Conservation (phyloP, 768 basidiomycete genomes). For the Guyanaporus albipodus region DNA sequence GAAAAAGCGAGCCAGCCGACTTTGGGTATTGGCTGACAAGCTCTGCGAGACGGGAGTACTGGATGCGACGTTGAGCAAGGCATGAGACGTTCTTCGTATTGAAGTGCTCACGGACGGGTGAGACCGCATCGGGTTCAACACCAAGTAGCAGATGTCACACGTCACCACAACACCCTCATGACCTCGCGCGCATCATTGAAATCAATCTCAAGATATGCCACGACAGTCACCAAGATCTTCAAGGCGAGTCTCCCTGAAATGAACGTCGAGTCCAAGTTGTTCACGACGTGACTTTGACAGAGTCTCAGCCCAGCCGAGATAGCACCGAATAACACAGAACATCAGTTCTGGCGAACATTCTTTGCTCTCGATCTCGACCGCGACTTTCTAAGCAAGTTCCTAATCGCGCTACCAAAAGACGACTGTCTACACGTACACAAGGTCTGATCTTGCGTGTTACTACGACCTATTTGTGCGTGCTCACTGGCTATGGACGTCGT, state of each 20-base stretch:
- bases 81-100: neutral
- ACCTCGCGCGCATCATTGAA: slow-evolving; percentile 12
- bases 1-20: slow-evolving; percentile 59
- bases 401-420: slow-evolving; percentile 44
- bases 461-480: slow-evolving; percentile 1
- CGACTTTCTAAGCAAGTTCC: slow-evolving; percentile 38
- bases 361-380: slow-evolving; percentile 51
- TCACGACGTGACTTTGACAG: slow-evolving; percentile 23
- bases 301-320: slow-evolving; percentile 44
- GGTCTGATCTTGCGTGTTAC: slow-evolving; percentile 32
- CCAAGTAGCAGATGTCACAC: no score
- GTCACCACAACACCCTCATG: slow-evolving; percentile 12
- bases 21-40: slow-evolving; percentile 59
- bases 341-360: slow-evolving; percentile 51
- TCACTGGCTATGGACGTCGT: slow-evolving; percentile 8
- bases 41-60: slow-evolving; percentile 47
- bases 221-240: slow-evolving; percentile 47
- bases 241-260: slow-evolving; percentile 27
- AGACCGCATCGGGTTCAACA: slow-evolving; percentile 16
- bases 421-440: slow-evolving; percentile 47
- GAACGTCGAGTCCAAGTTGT: neutral
- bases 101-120: slow-evolving; percentile 23
- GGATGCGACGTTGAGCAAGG: slow-evolving; percentile 2
- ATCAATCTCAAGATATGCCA: slow-evolving; percentile 46
- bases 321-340: slow-evolving; percentile 39